These are phyloP conservation scores for Kingdonia uniflora DNA, from an alignment of 164 flowering plant genomes.

Conservation along the genomic window DNA sequence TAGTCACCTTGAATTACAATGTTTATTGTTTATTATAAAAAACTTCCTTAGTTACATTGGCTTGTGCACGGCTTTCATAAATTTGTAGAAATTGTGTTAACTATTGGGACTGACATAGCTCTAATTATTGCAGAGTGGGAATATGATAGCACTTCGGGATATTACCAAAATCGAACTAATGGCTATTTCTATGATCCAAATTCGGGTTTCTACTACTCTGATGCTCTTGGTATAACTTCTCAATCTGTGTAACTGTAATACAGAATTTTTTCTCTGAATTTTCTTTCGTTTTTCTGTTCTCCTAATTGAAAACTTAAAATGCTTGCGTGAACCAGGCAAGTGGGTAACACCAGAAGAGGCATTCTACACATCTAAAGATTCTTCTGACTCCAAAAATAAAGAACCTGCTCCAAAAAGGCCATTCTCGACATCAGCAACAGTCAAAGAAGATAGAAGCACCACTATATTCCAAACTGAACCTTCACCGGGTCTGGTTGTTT, in stretches of 20 bases:
- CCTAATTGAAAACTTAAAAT: background rate
- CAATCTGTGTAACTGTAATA: background rate
- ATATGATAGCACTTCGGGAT: constrained; percentile 54
- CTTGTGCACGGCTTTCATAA: background rate
- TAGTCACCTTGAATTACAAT: too few relatives aligned
- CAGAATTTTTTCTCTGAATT: background rate
- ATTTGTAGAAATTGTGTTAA: background rate
- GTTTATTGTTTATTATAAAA: too few relatives aligned
- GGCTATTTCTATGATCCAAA: constrained; percentile 69
- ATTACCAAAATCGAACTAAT: constrained; percentile 50
- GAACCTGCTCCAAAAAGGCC: constrained; percentile 25
- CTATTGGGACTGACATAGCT: constrained; percentile 25
- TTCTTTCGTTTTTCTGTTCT: constrained; percentile 1
- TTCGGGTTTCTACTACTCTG: constrained; percentile 81
- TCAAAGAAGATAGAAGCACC: constrained; percentile 23
- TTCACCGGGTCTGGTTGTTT: constrained; percentile 60
- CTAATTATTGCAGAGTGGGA: constrained; percentile 72
- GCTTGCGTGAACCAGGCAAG: constrained; percentile 42
- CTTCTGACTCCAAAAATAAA: constrained; percentile 25
- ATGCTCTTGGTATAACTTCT: constrained; percentile 47
- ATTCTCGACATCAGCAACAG: constrained; percentile 18
- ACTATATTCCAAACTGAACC: constrained; percentile 30
- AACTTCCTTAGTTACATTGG: too few relatives aligned
- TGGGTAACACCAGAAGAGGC: constrained; percentile 87
- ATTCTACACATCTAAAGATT: constrained; percentile 29